Evolutionary conservation across 169 alveolate genomes (phyloP).

Genomic region (Theileria luwenshuni): DNA sequence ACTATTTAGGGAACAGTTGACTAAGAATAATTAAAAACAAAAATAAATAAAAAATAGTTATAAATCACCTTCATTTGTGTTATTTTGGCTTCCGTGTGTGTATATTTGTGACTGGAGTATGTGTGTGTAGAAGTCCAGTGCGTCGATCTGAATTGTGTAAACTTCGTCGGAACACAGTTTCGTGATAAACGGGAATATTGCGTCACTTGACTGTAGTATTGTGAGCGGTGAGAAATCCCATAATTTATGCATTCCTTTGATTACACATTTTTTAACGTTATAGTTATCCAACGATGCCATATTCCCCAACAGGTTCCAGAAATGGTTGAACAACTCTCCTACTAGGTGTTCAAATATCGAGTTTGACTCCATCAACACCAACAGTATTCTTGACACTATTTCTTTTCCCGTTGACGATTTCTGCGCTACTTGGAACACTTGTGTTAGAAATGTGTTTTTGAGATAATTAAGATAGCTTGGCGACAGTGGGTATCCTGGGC

Average conservation of each 20-base stretch:
- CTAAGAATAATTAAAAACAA: background rate
- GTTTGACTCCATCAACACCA: slow-evolving; percentile 32
- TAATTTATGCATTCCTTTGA: slow-evolving; percentile 73
- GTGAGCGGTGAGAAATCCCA: slow-evolving; percentile 72
- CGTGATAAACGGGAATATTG: slow-evolving; percentile 74
- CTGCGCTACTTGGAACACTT: slow-evolving; percentile 30
- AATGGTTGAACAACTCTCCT: slow-evolving; percentile 57
- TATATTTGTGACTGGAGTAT: slow-evolving; percentile 42
- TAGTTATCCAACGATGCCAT: slow-evolving; percentile 72
- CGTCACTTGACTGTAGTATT: slow-evolving; percentile 72
- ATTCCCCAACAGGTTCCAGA: slow-evolving; percentile 77
- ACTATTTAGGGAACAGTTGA: too few relatives aligned
- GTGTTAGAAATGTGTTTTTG: slow-evolving; percentile 24
- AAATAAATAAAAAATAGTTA: background rate
- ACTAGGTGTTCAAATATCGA: slow-evolving; percentile 55
- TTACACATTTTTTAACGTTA: slow-evolving; percentile 67
- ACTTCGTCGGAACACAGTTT: slow-evolving; percentile 73
- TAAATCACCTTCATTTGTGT: background rate
- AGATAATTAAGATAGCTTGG: slow-evolving; percentile 16
- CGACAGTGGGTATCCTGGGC: slow-evolving; percentile 1
- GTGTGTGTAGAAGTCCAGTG: slow-evolving; percentile 82
- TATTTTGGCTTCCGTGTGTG: background rate
- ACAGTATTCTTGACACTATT: slow-evolving; percentile 39
- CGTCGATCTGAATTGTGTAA: slow-evolving; percentile 80
- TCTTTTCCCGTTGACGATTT: slow-evolving; percentile 1